A percentile compares a stretch with the other conserved stretches of the same genome.
phyloP scores from a whole-genome alignment of 2,329 filamentous ascomycete genomes.

The Chrysosporium queenslandicum region DNA sequence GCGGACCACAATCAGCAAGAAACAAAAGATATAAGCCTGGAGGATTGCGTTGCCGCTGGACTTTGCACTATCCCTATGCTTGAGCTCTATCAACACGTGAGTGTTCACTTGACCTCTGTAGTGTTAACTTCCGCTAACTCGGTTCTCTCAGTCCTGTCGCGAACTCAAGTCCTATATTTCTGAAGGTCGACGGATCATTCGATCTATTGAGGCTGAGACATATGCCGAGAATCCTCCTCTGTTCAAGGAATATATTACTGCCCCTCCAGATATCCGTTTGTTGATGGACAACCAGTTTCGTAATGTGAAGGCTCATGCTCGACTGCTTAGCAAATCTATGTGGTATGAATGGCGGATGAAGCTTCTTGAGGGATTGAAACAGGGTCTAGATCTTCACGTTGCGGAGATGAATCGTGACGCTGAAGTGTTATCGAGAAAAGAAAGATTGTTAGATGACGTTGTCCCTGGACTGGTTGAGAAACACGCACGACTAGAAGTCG shows the following conservation, averaged over 20 bases:
- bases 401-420: constrained; percentile 70
- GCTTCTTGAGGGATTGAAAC: constrained; percentile 68
- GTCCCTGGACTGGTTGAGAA: constrained; percentile 56
- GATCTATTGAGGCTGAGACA: constrained; percentile 81
- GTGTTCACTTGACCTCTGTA: constrained; percentile 23
- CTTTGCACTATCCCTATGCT: constrained; percentile 88
- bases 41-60: constrained; percentile 74
- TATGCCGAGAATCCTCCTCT: constrained; percentile 82
- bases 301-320: constrained; percentile 87
- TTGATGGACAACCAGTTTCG: constrained; percentile 97
- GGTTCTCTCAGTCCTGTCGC: constrained; percentile 56
- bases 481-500: constrained; percentile 51
- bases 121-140: constrained; percentile 17
- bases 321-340: constrained; percentile 83
- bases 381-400: constrained; percentile 64
- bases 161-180: constrained; percentile 96
- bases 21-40: constrained; percentile 41
- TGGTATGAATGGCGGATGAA: constrained; percentile 99
- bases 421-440: constrained; percentile 54
- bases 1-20: constrained; percentile 23
- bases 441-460: constrained; percentile 55
- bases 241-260: constrained; percentile 83
- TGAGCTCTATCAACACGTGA: constrained; percentile 82
- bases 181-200: constrained; percentile 79
- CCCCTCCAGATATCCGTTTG: constrained; percentile 67